Evolutionary conservation across 2,329 filamentous ascomycete genomes (phyloP).

Genomic region (Penicillium sp.): DNA sequence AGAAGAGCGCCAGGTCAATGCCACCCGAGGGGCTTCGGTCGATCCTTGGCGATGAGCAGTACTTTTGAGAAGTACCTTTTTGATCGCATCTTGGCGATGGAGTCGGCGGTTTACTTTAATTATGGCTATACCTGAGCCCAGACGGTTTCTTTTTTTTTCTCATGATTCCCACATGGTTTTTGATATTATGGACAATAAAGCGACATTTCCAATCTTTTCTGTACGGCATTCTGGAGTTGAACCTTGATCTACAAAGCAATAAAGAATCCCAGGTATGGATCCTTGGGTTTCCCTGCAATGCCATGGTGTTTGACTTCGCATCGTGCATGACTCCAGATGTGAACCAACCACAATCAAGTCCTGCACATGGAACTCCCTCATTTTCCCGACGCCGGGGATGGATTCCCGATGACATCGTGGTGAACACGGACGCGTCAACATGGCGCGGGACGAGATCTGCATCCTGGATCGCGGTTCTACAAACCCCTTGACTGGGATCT

Average conservation of each 20-base stretch:
- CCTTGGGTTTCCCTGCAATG: not conserved
- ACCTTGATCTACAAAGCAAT: not conserved
- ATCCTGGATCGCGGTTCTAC: too few relatives aligned
- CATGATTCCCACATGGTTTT: slow-evolving; percentile 19
- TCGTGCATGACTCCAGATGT: slow-evolving; percentile 6
- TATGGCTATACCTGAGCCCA: slow-evolving; percentile 1
- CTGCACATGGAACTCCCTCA: slow-evolving; percentile 8
- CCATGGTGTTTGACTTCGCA: not conserved
- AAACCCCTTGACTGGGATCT: not conserved
- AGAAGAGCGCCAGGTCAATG: slow-evolving; percentile 34
- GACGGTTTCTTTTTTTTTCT: slow-evolving; percentile 3
- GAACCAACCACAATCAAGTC: slow-evolving; percentile 6
- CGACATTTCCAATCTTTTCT: not conserved
- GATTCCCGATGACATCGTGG: not conserved
- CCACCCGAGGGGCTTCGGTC: slow-evolving; percentile 19
- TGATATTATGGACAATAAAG: too few relatives aligned
- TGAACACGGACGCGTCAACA: not conserved
- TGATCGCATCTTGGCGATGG: slow-evolving; percentile 12
- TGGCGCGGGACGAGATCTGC: too few relatives aligned
- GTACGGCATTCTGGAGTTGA: too few relatives aligned
- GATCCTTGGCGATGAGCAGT: slow-evolving; percentile 26
- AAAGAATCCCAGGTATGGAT: not conserved
- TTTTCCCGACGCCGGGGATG: slow-evolving; percentile 11
- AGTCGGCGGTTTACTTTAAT: slow-evolving; percentile 13
- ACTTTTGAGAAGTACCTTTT: too few relatives aligned